Evolutionary conservation across 352 stramenopile genomes (phyloP).

Genomic region (Peronospora belbahrii): DNA sequence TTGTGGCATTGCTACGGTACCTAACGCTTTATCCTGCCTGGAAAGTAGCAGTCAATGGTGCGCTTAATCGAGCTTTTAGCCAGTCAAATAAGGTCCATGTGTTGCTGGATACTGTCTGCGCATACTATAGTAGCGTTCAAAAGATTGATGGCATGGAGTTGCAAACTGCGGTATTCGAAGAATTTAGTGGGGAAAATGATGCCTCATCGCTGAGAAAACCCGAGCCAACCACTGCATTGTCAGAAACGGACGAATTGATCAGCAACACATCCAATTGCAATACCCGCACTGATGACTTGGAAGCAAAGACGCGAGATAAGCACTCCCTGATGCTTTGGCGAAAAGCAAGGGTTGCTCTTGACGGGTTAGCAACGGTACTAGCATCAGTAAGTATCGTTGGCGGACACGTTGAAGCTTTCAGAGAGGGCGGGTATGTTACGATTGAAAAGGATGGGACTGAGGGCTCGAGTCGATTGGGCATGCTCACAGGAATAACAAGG

Average conservation of each 20-base stretch:
- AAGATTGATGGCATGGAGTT: conserved; percentile 1
- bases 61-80: conserved; percentile 40
- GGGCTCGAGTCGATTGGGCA: conserved; percentile 9
- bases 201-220: conserved; percentile 36
- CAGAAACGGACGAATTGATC: conserved; percentile 49
- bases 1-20: conserved; percentile 59
- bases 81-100: conserved; percentile 43
- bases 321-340: conserved; percentile 62
- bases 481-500: conserved; percentile 36
- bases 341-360: conserved; percentile 65
- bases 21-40: conserved; percentile 70
- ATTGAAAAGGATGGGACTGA: conserved; percentile 42
- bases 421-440: conserved; percentile 54
- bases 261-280: conserved; percentile 11
- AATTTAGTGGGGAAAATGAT: conserved; percentile 3
- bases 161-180: background rate
- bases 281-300: conserved; percentile 11
- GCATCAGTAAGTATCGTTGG: conserved; percentile 67
- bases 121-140: conserved; percentile 55
- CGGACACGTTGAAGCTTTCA: conserved; percentile 58
- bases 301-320: conserved; percentile 45
- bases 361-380: conserved; percentile 44
- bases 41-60: conserved; percentile 71
- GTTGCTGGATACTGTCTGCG: conserved; percentile 52
- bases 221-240: conserved; percentile 40